phyloP scores from a whole-genome alignment of 768 basidiomycete species.

The Russula olivacea region DNA sequence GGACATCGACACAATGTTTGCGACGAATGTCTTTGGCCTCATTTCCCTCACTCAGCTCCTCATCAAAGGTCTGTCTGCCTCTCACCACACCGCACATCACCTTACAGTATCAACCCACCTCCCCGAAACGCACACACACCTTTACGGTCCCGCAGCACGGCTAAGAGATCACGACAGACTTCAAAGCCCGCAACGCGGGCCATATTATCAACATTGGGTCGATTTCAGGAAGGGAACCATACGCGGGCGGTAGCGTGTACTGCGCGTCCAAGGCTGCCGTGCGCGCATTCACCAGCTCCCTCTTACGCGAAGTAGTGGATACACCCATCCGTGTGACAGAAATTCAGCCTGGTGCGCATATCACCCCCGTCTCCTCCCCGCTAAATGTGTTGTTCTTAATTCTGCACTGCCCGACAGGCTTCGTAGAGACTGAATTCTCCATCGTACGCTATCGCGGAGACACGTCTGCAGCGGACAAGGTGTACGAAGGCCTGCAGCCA shows the following conservation, averaged over 20 bases:
- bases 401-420: slow-evolving; percentile 38
- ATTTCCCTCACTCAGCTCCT: slow-evolving; percentile 74
- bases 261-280: slow-evolving; percentile 89
- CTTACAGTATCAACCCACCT: not conserved
- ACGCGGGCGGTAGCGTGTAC: slow-evolving; percentile 88
- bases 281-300: slow-evolving; percentile 73
- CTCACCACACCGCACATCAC: not conserved
- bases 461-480: slow-evolving; percentile 71
- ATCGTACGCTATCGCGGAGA: slow-evolving; percentile 87
- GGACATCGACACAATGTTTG: slow-evolving; percentile 63
- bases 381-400: not conserved
- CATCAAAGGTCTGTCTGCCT: slow-evolving; percentile 29
- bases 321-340: slow-evolving; percentile 92
- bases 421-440: slow-evolving; percentile 93
- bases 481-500: slow-evolving; percentile 85
- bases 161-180: slow-evolving; percentile 25
- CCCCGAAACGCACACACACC: slow-evolving; percentile 36
- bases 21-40: slow-evolving; percentile 67
- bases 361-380: not conserved
- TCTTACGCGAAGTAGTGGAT: slow-evolving; percentile 84
- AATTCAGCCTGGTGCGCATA: slow-evolving; percentile 73
- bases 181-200: slow-evolving; percentile 45
- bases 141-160: slow-evolving; percentile 29
- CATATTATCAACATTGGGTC: slow-evolving; percentile 96
- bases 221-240: slow-evolving; percentile 67